Evolutionary conservation across 2,329 filamentous ascomycete genomes (phyloP).

Genomic region (Arachnopeziza araneosa): DNA sequence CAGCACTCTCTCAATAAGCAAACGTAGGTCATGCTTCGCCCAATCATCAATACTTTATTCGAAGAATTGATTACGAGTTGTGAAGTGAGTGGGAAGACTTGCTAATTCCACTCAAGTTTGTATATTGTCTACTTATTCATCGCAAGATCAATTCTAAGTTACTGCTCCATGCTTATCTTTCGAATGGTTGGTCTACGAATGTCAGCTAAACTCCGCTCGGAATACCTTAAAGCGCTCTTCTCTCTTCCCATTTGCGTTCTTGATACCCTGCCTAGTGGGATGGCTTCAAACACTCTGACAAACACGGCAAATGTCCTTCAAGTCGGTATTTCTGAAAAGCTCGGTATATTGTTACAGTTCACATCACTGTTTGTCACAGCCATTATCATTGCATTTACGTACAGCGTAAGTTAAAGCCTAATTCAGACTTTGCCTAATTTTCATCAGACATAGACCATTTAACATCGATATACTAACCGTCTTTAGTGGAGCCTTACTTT

Average conservation of each 20-base stretch:
- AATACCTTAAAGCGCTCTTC: conserved; percentile 60
- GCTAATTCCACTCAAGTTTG: conserved; percentile 33
- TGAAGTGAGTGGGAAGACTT: background rate
- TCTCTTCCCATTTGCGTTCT: conserved; percentile 62
- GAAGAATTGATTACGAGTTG: background rate
- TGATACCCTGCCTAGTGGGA: conserved; percentile 53
- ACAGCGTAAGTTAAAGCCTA: conserved; percentile 30
- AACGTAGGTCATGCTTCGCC: conserved; percentile 33
- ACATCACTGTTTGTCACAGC: conserved; percentile 46
- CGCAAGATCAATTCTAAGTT: conserved; percentile 57
- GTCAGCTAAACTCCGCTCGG: conserved; percentile 56
- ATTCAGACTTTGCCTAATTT: background rate
- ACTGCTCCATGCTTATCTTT: conserved; percentile 51
- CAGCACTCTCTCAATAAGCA: conserved; percentile 38
- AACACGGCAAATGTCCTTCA: conserved; percentile 61
- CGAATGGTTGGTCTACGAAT: conserved; percentile 58
- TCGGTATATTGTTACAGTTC: conserved; percentile 54
- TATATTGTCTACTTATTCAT: conserved; percentile 69
- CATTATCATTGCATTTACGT: conserved; percentile 50
- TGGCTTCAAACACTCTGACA: conserved; percentile 44
- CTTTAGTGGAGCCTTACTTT: conserved; percentile 49
- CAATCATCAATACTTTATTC: background rate
- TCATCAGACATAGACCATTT: background rate
- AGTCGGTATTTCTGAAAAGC: conserved; percentile 58
- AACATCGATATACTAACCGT: background rate